Base-by-base conservation (phyloP, 768 basidiomycete genomes). In the Kwoniella dendrophila region DNA sequence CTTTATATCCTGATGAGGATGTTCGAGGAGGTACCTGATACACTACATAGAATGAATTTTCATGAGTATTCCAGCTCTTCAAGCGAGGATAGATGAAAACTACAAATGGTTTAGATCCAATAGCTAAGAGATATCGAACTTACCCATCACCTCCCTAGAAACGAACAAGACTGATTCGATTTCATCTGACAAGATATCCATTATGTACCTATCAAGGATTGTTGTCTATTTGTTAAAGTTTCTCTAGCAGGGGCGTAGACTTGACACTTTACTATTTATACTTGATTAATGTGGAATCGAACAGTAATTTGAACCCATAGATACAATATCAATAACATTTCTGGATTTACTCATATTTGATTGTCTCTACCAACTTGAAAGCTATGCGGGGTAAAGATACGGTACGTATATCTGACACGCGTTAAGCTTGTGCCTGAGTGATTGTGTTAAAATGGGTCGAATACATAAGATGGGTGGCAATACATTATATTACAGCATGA, bases 1-100 rank as follows among this genome's bases (percentile, higher is more conserved):
- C 93, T 55, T 90, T 88, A 80, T 95, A 89, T 8, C 93, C 93
- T 74, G 92, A 90, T 71, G 92, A 89, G 38, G 84, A 84, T 73
- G 86, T 91, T 72, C 93, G 81, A 48, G 92, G 87, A 1, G 93
- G 93, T 48, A 96, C 91, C 82, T 88, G 90, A 83, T 88, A 95
- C 36, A 95, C 93, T 94, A 78, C 22, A 45, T 16, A 20, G 34
- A 56, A 63, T 51, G 36, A 67, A 47, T 47, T 18, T 16, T 33
- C 12, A 44, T 3, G 16, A 24, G 26, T 56, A 26, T 4, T 7
- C 16, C 22, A 52, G 50, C 6, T 30, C 14, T 49, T 49, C n/a
- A n/a, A n/a, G n/a, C n/a, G 24, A 14, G 47, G n/a, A 26, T 24
- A 4, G 12, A 4, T 18, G 18, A 8, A 6, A 44, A 6, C 20